Percentiles rank a stretch among this genome's conserved stretches.
Conservation (phyloP, 768 basidiomycete genomes). For the Tricholoma matsutake region DNA sequence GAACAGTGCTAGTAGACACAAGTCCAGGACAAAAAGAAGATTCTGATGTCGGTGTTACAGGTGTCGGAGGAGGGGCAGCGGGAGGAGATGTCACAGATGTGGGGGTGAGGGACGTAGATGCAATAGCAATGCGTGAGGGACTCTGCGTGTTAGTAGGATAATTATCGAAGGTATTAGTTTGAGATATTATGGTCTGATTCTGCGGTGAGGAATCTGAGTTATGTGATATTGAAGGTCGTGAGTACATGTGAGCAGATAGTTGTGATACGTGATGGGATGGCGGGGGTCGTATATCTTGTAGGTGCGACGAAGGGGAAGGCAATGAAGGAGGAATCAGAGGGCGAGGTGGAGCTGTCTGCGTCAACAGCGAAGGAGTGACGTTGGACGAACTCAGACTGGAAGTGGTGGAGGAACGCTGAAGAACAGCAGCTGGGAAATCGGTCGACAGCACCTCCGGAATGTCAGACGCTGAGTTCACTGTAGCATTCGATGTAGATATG, state of each 20-base stretch:
- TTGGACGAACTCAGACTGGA: slow-evolving; percentile 17
- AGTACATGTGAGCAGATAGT: slow-evolving; percentile 39
- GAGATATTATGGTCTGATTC: slow-evolving; percentile 12
- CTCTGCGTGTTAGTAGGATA: slow-evolving; percentile 12
- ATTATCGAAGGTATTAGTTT: slow-evolving; percentile 9
- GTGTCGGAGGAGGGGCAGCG: slow-evolving; percentile 37
- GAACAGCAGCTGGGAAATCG: slow-evolving; percentile 17
- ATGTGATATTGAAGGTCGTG: slow-evolving; percentile 26
- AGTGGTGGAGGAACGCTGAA: slow-evolving; percentile 6
- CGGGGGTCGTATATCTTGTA: slow-evolving; percentile 28
- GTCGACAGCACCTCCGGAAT: slow-evolving; percentile 1
- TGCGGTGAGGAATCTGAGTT: slow-evolving; percentile 21
- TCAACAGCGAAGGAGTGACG: slow-evolving; percentile 51
- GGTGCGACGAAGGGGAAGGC: slow-evolving; percentile 24
- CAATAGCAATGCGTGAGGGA: slow-evolving; percentile 4
- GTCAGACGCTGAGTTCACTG: slow-evolving; percentile 23
- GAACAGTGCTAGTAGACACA: slow-evolving; percentile 9
- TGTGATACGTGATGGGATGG: slow-evolving; percentile 40
- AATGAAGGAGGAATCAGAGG: slow-evolving; percentile 9
- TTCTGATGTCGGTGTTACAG: slow-evolving; percentile 28
- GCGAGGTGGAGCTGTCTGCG: slow-evolving; percentile 57
- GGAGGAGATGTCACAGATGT: slow-evolving; percentile 24
- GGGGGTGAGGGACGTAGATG: slow-evolving; percentile 24
- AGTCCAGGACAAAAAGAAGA: slow-evolving; percentile 17
- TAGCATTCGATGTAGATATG: slow-evolving; percentile 23